phyloP scores from a whole-genome alignment of 192 early-diverging fungal genomes.

The Phycomyces blakesleeanus region DNA sequence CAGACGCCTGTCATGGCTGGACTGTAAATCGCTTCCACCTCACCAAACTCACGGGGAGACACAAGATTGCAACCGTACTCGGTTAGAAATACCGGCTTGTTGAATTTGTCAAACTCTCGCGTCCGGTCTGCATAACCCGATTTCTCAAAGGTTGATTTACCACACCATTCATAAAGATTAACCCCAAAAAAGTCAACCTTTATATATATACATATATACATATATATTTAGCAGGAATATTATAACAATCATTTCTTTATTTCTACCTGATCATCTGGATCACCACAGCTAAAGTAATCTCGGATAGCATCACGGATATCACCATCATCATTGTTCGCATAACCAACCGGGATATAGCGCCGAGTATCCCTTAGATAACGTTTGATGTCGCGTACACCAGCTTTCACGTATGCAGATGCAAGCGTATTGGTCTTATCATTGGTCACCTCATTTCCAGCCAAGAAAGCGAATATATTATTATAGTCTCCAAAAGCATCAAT shows the following conservation, averaged over 20 bases:
- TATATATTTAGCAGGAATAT: too few relatives aligned
- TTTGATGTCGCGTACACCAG: slow-evolving; percentile 62
- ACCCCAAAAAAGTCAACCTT: slow-evolving; percentile 68
- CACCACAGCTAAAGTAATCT: slow-evolving; percentile 67
- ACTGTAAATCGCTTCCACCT: slow-evolving; percentile 63
- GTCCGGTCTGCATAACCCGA: slow-evolving; percentile 64
- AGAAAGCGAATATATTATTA: slow-evolving; percentile 60
- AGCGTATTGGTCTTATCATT: slow-evolving; percentile 56
- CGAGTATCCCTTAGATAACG: slow-evolving; percentile 49
- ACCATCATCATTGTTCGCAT: slow-evolving; percentile 67
- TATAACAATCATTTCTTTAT: too few relatives aligned
- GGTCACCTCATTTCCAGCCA: slow-evolving; percentile 73
- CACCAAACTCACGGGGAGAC: slow-evolving; percentile 60
- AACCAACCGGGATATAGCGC: slow-evolving; percentile 62
- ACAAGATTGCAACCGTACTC: slow-evolving; percentile 74
- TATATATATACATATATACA: too few relatives aligned
- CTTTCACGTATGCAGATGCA: slow-evolving; percentile 63
- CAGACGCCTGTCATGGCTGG: slow-evolving; percentile 59
- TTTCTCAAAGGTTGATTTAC: slow-evolving; percentile 47
- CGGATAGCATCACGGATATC: slow-evolving; percentile 58
- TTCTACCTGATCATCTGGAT: slow-evolving; percentile 38
- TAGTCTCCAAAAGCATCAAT: slow-evolving; percentile 63
- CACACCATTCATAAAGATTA: slow-evolving; percentile 79
- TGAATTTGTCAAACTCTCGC: slow-evolving; percentile 50
- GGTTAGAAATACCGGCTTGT: slow-evolving; percentile 59